Evolutionary conservation across 495 filamentous ascomycete species (phyloP), one percentile per base, ranked within the genome.

Genomic region (Hypoxylon rickii): DNA sequence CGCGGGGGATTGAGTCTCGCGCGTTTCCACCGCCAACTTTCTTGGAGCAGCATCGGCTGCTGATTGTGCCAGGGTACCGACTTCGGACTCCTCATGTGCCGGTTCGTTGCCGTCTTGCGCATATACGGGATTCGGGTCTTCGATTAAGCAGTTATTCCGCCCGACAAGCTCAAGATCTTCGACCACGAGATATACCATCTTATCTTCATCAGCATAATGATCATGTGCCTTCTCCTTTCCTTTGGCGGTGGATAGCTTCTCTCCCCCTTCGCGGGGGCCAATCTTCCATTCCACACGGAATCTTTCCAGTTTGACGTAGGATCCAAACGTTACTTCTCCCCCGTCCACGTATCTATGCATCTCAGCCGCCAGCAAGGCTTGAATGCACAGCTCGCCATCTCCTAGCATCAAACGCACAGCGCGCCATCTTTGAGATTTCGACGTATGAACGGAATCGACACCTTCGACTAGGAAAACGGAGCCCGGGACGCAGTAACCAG

Each of bases 391-490:
- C 50, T 76, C 66, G 1, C 75, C 76, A 36, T 79, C 76, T 6
- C 75, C 72, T 0, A 79, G 58, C 11, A 78, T 22, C 44, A 79
- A 22, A 4, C 70, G 49, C 4, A 75, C 44, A 4, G 66, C 56
- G 13, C 68, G 63, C 58, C 58, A 63, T 56, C 60, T 44, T 18
- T 51, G 46, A 5, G 48, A 71, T 36, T 29, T 49, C 8, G 37
- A 73, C 1, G 47, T 55, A 39, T 66, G 63, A 16, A 62, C 4
- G 13, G 47, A 22, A 8, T 78, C 73, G 34, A 78, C 51, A 20
- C 52, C 61, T 60, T 79, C 76, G 50, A 79, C 73, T 0, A 79
- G 64, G 13, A 79, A 76, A 15, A 78, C 42, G 0, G 74, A 75
- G 15, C 71, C 70, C 0, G 71, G 71, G 4, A 73, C 46, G 44